Conservation (phyloP, 768 basidiomycete species). For the Leccinellum rugosiceps region DNA sequence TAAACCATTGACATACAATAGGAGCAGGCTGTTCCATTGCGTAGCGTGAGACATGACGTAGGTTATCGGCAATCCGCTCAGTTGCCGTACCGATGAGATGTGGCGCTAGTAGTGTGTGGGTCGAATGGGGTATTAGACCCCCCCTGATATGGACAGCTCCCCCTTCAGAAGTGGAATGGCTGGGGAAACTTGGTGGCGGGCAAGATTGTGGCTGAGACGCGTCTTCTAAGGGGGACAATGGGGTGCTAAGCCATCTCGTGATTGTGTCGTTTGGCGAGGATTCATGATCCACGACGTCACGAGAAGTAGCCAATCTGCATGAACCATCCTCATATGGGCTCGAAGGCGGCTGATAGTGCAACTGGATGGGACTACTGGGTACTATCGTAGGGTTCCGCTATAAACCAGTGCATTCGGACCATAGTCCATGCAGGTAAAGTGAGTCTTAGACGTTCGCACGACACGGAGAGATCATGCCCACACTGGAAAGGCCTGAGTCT, state of each 20-base stretch:
- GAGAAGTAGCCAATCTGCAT: no score
- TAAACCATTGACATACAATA: not conserved
- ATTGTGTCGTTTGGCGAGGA: not conserved
- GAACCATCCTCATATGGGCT: no score
- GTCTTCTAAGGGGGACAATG: not conserved
- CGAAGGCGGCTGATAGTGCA: no score
- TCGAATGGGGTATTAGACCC: not conserved
- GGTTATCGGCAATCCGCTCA: no score
- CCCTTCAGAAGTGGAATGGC: not conserved
- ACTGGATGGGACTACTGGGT: no score
- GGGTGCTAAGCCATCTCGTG: not conserved
- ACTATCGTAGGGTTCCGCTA: no score
- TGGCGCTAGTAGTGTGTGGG: not conserved
- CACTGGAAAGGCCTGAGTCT: no score
- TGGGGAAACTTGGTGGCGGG: not conserved
- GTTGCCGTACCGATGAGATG: not conserved
- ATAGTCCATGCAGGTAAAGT: no score
- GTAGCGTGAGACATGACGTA: not conserved
- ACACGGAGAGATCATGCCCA: no score
- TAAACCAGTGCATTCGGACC: no score
- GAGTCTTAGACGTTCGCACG: no score
- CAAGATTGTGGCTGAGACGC: not conserved
- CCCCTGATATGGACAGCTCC: not conserved
- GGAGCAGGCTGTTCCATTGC: not conserved
- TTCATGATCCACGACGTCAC: no score